Evolutionary conservation across 768 basidiomycete species (phyloP).

Genomic region (Suillus weaverae): DNA sequence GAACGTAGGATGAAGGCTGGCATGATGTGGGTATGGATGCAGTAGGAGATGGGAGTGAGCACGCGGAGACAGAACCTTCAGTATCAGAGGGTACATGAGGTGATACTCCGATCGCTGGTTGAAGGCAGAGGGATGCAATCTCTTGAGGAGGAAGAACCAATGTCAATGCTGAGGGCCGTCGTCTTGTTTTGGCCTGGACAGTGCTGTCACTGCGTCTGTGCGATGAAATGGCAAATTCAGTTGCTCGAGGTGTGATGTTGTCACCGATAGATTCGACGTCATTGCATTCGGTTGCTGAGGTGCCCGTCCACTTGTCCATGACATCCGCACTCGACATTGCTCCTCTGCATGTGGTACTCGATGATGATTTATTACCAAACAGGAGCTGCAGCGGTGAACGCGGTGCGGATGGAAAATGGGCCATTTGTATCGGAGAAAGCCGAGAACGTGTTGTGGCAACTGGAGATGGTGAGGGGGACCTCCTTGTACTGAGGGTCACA

Average conservation of each 20-base stretch:
- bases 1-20: slow-evolving; percentile 9
- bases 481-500: slow-evolving; percentile 1
- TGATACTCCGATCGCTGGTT: slow-evolving; percentile 22
- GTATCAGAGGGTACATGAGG: slow-evolving; percentile 26
- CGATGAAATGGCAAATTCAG: slow-evolving; percentile 13
- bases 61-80: slow-evolving; percentile 9
- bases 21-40: slow-evolving; percentile 6
- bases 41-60: slow-evolving; percentile 17
- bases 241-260: slow-evolving; percentile 27
- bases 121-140: slow-evolving; percentile 6
- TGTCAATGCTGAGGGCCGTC: slow-evolving; percentile 16
- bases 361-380: slow-evolving; percentile 12
- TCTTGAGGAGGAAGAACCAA: slow-evolving; percentile 16
- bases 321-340: neutral
- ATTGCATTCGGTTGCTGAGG: slow-evolving; percentile 10
- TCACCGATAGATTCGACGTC: slow-evolving; percentile 16
- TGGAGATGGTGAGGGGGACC: slow-evolving; percentile 10
- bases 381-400: slow-evolving; percentile 9
- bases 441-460: slow-evolving; percentile 1
- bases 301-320: slow-evolving; percentile 9
- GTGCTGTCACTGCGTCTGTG: neutral
- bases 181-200: slow-evolving; percentile 5
- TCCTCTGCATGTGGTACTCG: slow-evolving; percentile 2
- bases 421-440: slow-evolving; percentile 2
- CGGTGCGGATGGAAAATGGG: slow-evolving; percentile 3